Base-by-base conservation (phyloP, 768 basidiomycete genomes). In the Suillus placidus region DNA sequence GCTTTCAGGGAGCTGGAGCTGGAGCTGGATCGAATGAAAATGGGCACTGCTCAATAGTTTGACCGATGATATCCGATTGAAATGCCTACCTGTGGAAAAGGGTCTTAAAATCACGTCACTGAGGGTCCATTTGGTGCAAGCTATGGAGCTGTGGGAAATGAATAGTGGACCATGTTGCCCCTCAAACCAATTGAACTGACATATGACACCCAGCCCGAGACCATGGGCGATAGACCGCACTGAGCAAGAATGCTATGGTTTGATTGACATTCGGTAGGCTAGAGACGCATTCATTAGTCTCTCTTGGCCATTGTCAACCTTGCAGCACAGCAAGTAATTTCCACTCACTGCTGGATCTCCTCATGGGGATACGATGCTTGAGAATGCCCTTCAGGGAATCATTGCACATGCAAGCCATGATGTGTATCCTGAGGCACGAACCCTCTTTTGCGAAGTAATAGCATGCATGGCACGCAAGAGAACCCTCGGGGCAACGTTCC, bases 81-180 rank as follows among this genome's bases (percentile, higher is more conserved):
- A 26, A 38, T 26, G 26, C 23, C 4, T 3, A 26, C 37, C 38
- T 58, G 23, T 58, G 23, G 16, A 40, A 40, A 57, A 30, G 8
- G 9, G 26, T 23, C 26, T 30, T 8, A n/a, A 18, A 9, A 23
- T 56, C 54, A n/a, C 35, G 57, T n/a, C 55, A 23, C 14, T 57
- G 38, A 7, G 26, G 26, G 57, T 40, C 38, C 38, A 16, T 2
- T 58, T 4, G n/a, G 26, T 5, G 38, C 23, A 26, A 30, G 38
- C 38, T 40, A 60, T 60, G 38, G 57, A 42, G 57, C 38, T 60
- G 37, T 58, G 57, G 37, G 38, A 60, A 42, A 60, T 20, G 38
- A 40, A 40, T 12, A 16, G 54, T 12, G 30, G 3, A 34, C 5
- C 32, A 12, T 54, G 32, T 10, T 32, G 32, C 54, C 54, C 30